Evolutionary conservation across 164 flowering plant genomes (phyloP), one percentile per base, ranked within the genome.

Genomic region (Berberis thunbergii): DNA sequence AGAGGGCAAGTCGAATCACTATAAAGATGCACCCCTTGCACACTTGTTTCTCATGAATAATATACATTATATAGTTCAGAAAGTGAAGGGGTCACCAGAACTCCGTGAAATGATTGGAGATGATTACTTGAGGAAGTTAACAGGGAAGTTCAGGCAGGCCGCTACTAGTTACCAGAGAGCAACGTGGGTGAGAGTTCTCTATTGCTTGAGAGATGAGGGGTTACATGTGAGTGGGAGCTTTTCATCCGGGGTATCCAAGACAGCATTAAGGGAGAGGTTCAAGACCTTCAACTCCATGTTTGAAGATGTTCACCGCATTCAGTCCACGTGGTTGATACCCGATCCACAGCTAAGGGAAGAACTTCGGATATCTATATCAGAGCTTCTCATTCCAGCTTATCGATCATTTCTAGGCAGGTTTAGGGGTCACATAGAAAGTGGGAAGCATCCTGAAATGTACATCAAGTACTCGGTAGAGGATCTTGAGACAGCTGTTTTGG

Each of bases 41-140:
- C 81, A 83, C 53, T 69, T 91, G 6, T 91, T 91, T 67, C 62
- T 88, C 61, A 80, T 88, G 89, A 87, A 87, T 70, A 87, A 87
- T 65, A 67, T 78, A 49, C 79, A 79, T 62, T 87, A 87, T 81
- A 82, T 85, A 73, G 86, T 75, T 2, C 71, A 78, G 38, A 87
- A 85, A 74, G 79, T 81, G 6, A 72, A 74, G 66, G 57, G 45
- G 38, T 81, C 94, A 2, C 26, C 26, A 26, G 75, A 82, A 39
- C 78, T 85, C 49, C 60, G 76, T 59, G 55, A 45, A 0, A 60
- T 75, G 60, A 73, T 85, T 52, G 94, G 94, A 49, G 86, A 79
- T 57, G 79, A 79, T 42, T 85, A 90, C 86, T 79, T 83, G 43
- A 49, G 73, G 41, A 69, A 57, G 13, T 82, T 72, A 12, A 78